Conservation (phyloP, 2,329 filamentous ascomycete species). For the Pochonia chlamydosporia region DNA sequence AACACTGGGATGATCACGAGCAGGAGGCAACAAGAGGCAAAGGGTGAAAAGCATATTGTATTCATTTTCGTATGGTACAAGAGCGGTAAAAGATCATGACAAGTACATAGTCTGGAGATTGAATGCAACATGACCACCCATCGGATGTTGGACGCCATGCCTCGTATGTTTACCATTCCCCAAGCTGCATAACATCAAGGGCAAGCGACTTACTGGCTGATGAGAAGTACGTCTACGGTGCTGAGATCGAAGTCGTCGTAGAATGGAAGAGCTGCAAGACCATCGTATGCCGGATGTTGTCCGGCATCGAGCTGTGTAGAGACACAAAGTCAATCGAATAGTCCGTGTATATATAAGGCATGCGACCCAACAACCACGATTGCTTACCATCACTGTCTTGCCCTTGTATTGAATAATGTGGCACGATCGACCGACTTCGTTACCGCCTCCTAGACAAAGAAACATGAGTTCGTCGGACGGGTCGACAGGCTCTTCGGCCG, state of each 20-base stretch:
- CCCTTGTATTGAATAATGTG: constrained; percentile 99
- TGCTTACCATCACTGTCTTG: constrained; percentile 89
- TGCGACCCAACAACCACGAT: neutral
- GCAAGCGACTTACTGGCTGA: constrained; percentile 82
- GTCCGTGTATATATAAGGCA: neutral
- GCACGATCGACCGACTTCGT: constrained; percentile 94
- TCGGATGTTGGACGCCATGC: neutral
- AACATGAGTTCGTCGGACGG: constrained; percentile 93
- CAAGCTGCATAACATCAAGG: neutral
- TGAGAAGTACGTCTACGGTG: constrained; percentile 92
- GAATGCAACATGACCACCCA: constrained; percentile 1
- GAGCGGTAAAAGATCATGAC: constrained; percentile 16
- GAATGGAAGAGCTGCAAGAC: constrained; percentile 87
- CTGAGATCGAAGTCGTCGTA: constrained; percentile 98
- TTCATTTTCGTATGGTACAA: constrained; percentile 28
- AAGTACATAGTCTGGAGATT: neutral
- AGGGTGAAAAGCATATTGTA: constrained; percentile 28
- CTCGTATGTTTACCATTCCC: neutral
- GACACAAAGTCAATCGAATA: constrained; percentile 1
- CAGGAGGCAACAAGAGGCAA: constrained; percentile 7
- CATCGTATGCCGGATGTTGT: constrained; percentile 94
- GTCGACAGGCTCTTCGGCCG: constrained; percentile 79
- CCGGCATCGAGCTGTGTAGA: constrained; percentile 78
- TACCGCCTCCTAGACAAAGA: constrained; percentile 86
- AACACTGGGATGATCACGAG: neutral